Conservation (phyloP, 169 alveolate genomes). For the Plasmodium knowlesi region DNA sequence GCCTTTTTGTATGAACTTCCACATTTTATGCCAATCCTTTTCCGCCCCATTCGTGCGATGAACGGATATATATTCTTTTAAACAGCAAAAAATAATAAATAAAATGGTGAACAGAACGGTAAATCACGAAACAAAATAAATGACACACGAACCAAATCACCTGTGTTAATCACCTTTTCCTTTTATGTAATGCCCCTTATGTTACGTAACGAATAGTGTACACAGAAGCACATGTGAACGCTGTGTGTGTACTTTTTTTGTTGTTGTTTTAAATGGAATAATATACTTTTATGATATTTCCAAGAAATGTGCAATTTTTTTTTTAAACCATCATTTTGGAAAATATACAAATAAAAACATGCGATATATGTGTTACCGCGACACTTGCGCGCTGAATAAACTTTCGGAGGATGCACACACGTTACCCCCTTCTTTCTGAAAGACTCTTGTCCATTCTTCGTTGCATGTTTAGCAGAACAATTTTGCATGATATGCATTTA, state of each 20-base stretch:
- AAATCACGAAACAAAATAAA: background rate
- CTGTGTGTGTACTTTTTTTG: background rate
- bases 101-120: background rate
- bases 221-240: background rate
- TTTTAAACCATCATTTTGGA: background rate
- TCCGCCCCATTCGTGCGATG: background rate
- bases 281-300: background rate
- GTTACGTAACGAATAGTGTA: background rate
- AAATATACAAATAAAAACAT: conserved; percentile 7
- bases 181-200: background rate
- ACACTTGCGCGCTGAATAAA: background rate
- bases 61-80: background rate
- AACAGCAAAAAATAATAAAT: background rate
- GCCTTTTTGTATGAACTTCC: background rate
- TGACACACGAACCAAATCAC: background rate
- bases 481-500: background rate
- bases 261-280: background rate
- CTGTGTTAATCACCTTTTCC: background rate
- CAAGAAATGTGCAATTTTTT: background rate
- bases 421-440: background rate
- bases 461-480: background rate
- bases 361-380: background rate
- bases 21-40: background rate
- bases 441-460: background rate
- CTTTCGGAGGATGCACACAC: background rate